phyloP scores from a whole-genome alignment of 306 rosid species.

The Malus fusca region DNA sequence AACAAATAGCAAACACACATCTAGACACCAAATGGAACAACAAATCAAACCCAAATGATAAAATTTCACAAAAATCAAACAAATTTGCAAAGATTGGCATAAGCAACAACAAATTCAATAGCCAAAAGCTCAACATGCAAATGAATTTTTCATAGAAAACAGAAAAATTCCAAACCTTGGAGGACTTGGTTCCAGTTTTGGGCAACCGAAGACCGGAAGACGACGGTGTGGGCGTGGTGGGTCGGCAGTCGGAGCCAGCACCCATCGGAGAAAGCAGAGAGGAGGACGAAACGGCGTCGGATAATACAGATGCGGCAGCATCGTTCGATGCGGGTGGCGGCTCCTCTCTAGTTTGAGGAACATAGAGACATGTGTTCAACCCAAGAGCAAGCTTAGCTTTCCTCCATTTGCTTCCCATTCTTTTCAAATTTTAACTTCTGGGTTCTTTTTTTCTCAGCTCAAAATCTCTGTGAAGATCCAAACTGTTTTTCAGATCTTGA shows the following conservation, averaged over 20 bases:
- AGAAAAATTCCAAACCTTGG: constrained; percentile 54
- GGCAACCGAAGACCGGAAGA: constrained; percentile 50
- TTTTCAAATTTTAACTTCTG: background rate
- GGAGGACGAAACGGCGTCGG: constrained; percentile 32
- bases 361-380: constrained; percentile 38
- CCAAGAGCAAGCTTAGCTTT: constrained; percentile 76
- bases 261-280: constrained; percentile 19
- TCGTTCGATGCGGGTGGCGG: constrained; percentile 20
- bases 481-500: background rate
- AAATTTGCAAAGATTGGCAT: background rate
- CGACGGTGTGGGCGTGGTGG: constrained; percentile 52
- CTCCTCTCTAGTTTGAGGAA: constrained; percentile 44
- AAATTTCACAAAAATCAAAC: background rate
- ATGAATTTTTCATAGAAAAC: background rate
- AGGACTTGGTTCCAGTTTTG: constrained; percentile 45
- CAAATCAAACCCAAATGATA: background rate
- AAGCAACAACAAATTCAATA: background rate
- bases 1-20: constrained; percentile 6
- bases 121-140: constrained; percentile 1
- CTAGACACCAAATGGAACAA: background rate
- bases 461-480: background rate
- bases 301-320: constrained; percentile 13
- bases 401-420: constrained; percentile 79
- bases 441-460: background rate
- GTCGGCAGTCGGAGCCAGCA: constrained; percentile 26